phyloP scores from a whole-genome alignment of 1,284 basidiomycete genomes.

The Austroboletus sp. region DNA sequence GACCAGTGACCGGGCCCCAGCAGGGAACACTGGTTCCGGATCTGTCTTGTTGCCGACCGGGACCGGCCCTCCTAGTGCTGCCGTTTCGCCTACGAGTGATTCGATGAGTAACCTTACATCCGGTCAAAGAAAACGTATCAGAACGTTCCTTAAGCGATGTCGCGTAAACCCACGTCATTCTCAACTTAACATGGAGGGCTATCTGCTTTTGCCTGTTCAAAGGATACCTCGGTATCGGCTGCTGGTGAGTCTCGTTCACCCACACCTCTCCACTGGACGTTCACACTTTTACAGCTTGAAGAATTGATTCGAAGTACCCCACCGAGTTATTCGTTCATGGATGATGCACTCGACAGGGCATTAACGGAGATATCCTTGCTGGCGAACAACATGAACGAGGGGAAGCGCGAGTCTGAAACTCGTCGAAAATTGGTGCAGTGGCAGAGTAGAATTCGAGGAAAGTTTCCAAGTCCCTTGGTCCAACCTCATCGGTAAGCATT shows the following conservation, averaged over 20 bases:
- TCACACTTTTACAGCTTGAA: slow-evolving; percentile 54
- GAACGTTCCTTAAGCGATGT: slow-evolving; percentile 79
- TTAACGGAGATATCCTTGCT: slow-evolving; percentile 78
- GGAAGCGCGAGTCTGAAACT: slow-evolving; percentile 89
- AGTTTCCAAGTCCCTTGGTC: slow-evolving; percentile 90
- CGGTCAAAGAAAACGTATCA: slow-evolving; percentile 80
- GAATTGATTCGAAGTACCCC: slow-evolving; percentile 79
- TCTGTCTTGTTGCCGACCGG: slow-evolving; percentile 53
- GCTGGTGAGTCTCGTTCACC: slow-evolving; percentile 49
- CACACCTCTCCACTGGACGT: background rate
- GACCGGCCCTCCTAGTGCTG: slow-evolving; percentile 53
- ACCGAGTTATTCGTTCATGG: slow-evolving; percentile 61
- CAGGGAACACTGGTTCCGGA: slow-evolving; percentile 37
- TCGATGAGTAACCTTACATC: slow-evolving; percentile 51
- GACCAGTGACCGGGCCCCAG: slow-evolving; percentile 51
- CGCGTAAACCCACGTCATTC: slow-evolving; percentile 82
- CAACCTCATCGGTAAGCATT: slow-evolving; percentile 83
- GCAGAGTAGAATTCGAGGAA: slow-evolving; percentile 87
- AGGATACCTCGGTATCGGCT: slow-evolving; percentile 93
- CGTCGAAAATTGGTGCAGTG: slow-evolving; percentile 83
- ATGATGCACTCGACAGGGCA: slow-evolving; percentile 81
- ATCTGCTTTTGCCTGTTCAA: slow-evolving; percentile 91
- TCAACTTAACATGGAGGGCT: slow-evolving; percentile 94
- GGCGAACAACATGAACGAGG: slow-evolving; percentile 93
- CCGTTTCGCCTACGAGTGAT: slow-evolving; percentile 44